Base-by-base conservation (phyloP, 2,329 filamentous ascomycete genomes). In the Trichoderma breve region DNA sequence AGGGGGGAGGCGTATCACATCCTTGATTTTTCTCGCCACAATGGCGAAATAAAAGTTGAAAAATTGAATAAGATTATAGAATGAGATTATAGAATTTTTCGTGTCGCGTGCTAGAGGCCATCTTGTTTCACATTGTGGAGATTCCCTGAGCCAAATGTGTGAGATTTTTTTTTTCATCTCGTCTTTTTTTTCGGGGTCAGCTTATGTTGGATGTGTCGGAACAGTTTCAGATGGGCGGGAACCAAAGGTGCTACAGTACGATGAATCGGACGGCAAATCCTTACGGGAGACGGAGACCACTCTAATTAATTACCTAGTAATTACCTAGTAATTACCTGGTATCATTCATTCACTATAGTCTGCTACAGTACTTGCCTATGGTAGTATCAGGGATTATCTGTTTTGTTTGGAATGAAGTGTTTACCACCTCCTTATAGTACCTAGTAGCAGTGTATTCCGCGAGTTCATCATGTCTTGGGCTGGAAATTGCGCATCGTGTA, bases 151-250 rank as follows among this genome's bases (percentile, higher is more conserved):
- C 15, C 3, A 47, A 47, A 47, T 18, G 53, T 57, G 53, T 36
- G 47, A 18, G 47, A 34, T 28, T 55, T 66, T 58, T 32, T 58
- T 32, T 32, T 32, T 58, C 28, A 15, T 26, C 34, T 14, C 14
- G 30, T 32, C 62, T 53, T 51, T 66, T 24, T 26, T 15, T 26
- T 18, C 3, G 11, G 18, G 53, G 65, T 60, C 32, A 39, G 63
- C 43, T 66, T 66, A 53, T 34, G 63, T 53, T 34, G 28, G 12
- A n/a, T 60, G 34, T 69, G 51, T 69, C 36, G 65, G 55, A 47
- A 32, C 24, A 36, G 65, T 69, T 69, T 69, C 65, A 61, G 65
- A 61, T 69, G 58, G 14, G 47, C 12, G 18, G 55, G 53, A 30
- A 28, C 14, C 34, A 36, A 36, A 26, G 53, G 15, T 18, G 14